Base-by-base conservation (phyloP, 352 stramenopile species). In the Globisporangium lucens region DNA sequence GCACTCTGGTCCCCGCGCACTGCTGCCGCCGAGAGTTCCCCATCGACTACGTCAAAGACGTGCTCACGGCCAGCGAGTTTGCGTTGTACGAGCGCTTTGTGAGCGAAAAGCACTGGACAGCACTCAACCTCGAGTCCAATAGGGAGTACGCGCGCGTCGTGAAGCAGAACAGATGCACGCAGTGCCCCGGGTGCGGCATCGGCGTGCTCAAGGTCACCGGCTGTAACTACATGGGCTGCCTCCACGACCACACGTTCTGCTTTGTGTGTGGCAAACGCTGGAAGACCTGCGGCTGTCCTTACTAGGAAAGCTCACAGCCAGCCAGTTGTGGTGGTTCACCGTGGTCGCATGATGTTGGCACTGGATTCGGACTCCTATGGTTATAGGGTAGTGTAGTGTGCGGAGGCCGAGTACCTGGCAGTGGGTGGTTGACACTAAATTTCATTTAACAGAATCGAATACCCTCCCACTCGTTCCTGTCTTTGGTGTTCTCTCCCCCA, bases 101-200 rank as follows among this genome's bases (percentile, higher is more conserved):
- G 22, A 29, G 8, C n/a, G 65, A 68, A 20, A 68, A 63, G 53
- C 27, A 68, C 63, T 68, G 53, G 63, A 56, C 27, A 43, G 77
- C 8, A 7, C 66, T 73, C 20, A 80, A 59, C 29, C 73, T 92
- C 13, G 58, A 82, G 35, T 84, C 83, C 24, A 82, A 93, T 66
- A 72, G 71, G 30, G 82, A 91, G 17, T 93, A 93, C 53, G 73
- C 80, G 20, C 47, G 51, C 1, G 56, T 75, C 4, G 75, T 87
- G 29, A 65, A 65, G 36, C n/a, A 67, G 13, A 62, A 77, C 10
- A 60, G 72, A 33, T 74, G 66, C 4, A 73, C 76, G 17, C 82
- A 94, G 66, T 94, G 85, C 65, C 85, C 85, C 51, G 73, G 75
- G 36, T 94, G 85, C 68, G 85, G 85, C 22, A 63, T 94, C 9